Conservation (phyloP, 2,329 filamentous ascomycete genomes). For the Teratosphaeria nubilosa region DNA sequence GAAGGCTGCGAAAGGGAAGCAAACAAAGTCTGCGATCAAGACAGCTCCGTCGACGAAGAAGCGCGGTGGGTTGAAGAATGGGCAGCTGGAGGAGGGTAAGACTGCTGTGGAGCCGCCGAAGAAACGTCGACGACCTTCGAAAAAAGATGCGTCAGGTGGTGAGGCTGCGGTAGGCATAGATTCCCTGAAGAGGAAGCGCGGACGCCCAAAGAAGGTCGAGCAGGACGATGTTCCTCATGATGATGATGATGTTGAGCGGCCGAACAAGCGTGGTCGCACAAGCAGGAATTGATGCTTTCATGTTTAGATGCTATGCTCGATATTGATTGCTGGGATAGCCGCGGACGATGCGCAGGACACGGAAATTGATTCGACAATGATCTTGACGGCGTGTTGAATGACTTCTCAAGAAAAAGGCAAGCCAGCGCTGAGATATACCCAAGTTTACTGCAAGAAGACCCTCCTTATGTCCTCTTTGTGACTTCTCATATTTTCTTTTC, state of each 20-base stretch:
- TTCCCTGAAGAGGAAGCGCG: neutral
- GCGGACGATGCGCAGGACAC: too few relatives aligned
- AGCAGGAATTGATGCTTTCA: neutral
- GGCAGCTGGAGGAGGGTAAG: neutral
- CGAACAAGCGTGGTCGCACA: neutral
- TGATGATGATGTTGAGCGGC: neutral
- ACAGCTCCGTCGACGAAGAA: neutral
- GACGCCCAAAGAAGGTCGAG: neutral
- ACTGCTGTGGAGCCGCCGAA: neutral
- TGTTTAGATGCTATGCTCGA: too few relatives aligned
- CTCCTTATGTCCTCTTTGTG: too few relatives aligned
- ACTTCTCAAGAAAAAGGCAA: too few relatives aligned
- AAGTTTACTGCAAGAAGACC: too few relatives aligned
- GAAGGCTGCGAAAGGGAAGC: neutral
- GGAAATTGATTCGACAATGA: too few relatives aligned
- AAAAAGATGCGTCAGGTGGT: neutral
- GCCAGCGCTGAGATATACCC: too few relatives aligned
- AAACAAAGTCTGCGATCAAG: neutral
- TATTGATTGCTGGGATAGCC: too few relatives aligned
- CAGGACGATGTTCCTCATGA: neutral
- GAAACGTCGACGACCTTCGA: neutral
- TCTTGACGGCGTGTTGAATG: too few relatives aligned
- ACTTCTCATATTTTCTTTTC: too few relatives aligned
- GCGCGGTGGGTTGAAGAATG: neutral
- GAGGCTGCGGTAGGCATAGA: neutral